Evolutionary conservation across 495 filamentous ascomycete genomes (phyloP).

Genomic region (Hypoxylon crocopeplum): DNA sequence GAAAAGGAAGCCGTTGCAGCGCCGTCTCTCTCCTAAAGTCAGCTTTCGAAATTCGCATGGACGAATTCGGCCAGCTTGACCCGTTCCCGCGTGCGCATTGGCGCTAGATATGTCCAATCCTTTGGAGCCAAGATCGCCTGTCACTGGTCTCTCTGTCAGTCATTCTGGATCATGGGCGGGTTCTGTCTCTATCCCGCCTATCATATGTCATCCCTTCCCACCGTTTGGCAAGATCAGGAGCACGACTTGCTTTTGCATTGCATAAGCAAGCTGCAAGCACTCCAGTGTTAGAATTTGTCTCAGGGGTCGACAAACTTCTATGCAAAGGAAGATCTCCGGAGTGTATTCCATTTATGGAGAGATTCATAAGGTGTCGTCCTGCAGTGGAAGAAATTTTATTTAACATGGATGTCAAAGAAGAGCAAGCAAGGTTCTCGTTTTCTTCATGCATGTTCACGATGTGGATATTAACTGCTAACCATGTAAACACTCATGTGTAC

Average conservation of each 20-base stretch:
- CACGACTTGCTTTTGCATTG: conserved; percentile 33
- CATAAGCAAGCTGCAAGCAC: conserved; percentile 19
- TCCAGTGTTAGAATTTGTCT: conserved; percentile 2
- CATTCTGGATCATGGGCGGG: conserved; percentile 9
- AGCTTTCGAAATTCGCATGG: conserved; percentile 23
- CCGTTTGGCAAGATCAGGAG: conserved; percentile 12
- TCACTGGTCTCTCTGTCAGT: conserved; percentile 3
- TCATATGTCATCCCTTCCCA: conserved; percentile 12
- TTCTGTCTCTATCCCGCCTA: conserved; percentile 10
- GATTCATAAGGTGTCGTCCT: conserved; percentile 17
- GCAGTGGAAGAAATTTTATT: neutral
- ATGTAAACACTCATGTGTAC: conserved; percentile 3
- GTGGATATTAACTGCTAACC: conserved; percentile 6
- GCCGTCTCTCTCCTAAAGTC: conserved; percentile 23
- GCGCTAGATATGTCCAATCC: conserved; percentile 27
- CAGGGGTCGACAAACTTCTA: neutral
- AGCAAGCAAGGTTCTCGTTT: too few species aligned
- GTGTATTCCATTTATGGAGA: neutral
- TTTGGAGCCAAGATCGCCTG: conserved; percentile 24
- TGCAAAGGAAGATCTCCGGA: neutral
- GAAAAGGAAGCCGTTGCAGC: conserved; percentile 19
- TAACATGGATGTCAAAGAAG: conserved; percentile 12
- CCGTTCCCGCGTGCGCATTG: conserved; percentile 22
- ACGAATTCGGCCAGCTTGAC: conserved; percentile 25
- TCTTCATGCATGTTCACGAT: conserved; percentile 19